Evolutionary conservation across 2,329 filamentous ascomycete species (phyloP).

Genomic region (Sporothrix protearum): DNA sequence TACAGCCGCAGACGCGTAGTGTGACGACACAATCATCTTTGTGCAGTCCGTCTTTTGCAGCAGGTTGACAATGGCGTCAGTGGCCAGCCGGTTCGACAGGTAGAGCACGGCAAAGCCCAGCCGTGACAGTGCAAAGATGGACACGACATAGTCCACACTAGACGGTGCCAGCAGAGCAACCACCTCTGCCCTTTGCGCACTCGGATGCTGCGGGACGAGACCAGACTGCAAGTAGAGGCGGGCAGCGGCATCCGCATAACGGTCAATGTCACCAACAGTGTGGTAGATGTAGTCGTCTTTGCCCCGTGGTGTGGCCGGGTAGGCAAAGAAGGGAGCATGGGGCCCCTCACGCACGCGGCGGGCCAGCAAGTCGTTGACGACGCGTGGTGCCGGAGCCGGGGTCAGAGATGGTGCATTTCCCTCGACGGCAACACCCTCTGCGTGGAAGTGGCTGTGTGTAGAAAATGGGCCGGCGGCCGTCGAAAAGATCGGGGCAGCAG

Average conservation of each 20-base stretch:
- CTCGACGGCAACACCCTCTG: background rate
- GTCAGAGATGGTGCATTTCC: background rate
- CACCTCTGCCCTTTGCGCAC: constrained; percentile 30
- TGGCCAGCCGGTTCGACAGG: constrained; percentile 38
- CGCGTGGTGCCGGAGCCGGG: background rate
- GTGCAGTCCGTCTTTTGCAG: constrained; percentile 13
- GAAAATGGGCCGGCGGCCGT: background rate
- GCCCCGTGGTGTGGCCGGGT: constrained; percentile 15
- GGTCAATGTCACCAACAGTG: constrained; percentile 16
- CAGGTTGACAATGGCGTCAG: constrained; percentile 33
- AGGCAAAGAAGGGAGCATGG: constrained; percentile 16
- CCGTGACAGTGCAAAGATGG: constrained; percentile 51
- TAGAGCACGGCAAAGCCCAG: constrained; percentile 49
- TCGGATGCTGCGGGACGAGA: constrained; percentile 27
- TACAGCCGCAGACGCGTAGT: background rate
- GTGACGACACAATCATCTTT: constrained; percentile 13
- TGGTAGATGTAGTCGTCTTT: constrained; percentile 20
- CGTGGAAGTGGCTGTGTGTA: background rate
- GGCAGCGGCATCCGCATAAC: constrained; percentile 18
- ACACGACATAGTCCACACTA: constrained; percentile 53
- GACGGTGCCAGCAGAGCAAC: constrained; percentile 52
- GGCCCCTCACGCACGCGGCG: constrained; percentile 8
- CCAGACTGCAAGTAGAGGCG: constrained; percentile 9
- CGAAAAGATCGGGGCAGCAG: background rate
- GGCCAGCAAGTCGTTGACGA: constrained; percentile 14